These are phyloP conservation scores for Hygrocybe coccinea DNA, from an alignment of 768 basidiomycete genomes.

Conservation along the genomic window DNA sequence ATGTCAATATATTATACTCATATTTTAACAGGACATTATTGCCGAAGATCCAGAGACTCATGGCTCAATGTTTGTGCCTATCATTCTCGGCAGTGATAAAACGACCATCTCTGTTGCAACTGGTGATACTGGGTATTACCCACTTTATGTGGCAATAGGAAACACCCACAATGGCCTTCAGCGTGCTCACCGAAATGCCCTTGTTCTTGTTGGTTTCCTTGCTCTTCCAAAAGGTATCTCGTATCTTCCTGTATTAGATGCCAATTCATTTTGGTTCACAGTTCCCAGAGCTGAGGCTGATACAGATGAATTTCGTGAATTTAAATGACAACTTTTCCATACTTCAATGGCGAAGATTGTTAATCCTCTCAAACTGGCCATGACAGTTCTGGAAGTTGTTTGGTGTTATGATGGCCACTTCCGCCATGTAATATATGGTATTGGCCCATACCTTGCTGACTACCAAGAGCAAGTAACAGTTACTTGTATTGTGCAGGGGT, in stretches of 20 bases:
- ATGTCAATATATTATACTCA: not conserved
- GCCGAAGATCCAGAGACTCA: slow-evolving; percentile 18
- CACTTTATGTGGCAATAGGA: slow-evolving; percentile 29
- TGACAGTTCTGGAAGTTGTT: slow-evolving; percentile 22
- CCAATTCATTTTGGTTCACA: not conserved
- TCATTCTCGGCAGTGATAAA: slow-evolving; percentile 38
- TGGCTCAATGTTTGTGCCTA: slow-evolving; percentile 29
- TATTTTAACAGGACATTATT: slow-evolving; percentile 25
- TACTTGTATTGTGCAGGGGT: slow-evolving; percentile 29
- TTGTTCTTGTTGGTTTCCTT: slow-evolving; percentile 30
- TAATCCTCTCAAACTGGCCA: slow-evolving; percentile 16
- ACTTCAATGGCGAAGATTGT: slow-evolving; percentile 22
- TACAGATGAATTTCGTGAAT: slow-evolving; percentile 20
- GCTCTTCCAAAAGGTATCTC: slow-evolving; percentile 33
- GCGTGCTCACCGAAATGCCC: slow-evolving; percentile 26
- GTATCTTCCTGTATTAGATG: too few species aligned
- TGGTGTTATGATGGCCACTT: slow-evolving; percentile 29
- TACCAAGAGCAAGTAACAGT: slow-evolving; percentile 36
- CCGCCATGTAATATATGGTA: slow-evolving; percentile 23
- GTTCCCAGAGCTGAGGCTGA: slow-evolving; percentile 8
- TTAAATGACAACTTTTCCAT: slow-evolving; percentile 30
- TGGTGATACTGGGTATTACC: slow-evolving; percentile 36
- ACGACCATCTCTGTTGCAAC: slow-evolving; percentile 39
- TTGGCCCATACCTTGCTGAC: slow-evolving; percentile 37
- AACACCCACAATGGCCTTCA: slow-evolving; percentile 26